Base-by-base conservation (phyloP, 2,329 filamentous ascomycete species). In the Metarhizium humberi region DNA sequence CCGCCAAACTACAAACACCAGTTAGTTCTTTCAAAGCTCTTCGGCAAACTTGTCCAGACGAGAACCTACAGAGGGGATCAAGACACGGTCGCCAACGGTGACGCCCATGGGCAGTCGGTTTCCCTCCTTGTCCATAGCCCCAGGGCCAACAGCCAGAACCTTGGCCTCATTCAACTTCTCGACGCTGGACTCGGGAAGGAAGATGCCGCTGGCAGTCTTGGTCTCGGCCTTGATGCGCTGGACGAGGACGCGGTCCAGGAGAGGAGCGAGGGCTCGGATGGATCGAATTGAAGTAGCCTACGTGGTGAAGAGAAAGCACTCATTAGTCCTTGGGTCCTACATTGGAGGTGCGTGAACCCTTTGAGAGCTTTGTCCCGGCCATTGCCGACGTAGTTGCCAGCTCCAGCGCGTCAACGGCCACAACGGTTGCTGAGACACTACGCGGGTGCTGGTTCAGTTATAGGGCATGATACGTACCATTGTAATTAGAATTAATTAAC, bases 141-240 rank as follows among this genome's bases (percentile, higher is more conserved):
- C 94, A 56, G 94, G 94, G 54, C 94, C 94, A 60, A 99, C 92
- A 60, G 94, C 94, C 58, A 99, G 79, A 55, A 99, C 94, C 77
- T 90, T 92, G 67, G 90, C 94, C 81, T 97, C 92, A 77, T 96
- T 97, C 71, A 97, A 84, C 75, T 99, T 94, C 84, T 99, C 96
- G 70, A 97, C 90, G 68, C 87, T 89, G 59, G 87, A 92, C 80
- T 99, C 94, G 65, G 94, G 94, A 62, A 99, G 88, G 82, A 95
- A 96, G 81, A 99, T 96, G 68, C 94, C 94, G 69, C 86, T 86
- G 66, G 94, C 91, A 51, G 94, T 99, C 83, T 96, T 96, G 71
- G 91, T 75, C 78, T 97, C 92, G 68, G 92, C 89, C 81, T 97
- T 97, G 78, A 96, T 78, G 76, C 94, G 90, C 85, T 99, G 94